These are phyloP conservation scores for Scopulariopsis brevicaulis DNA, from an alignment of 2,329 filamentous ascomycete species.

Conservation along the genomic window DNA sequence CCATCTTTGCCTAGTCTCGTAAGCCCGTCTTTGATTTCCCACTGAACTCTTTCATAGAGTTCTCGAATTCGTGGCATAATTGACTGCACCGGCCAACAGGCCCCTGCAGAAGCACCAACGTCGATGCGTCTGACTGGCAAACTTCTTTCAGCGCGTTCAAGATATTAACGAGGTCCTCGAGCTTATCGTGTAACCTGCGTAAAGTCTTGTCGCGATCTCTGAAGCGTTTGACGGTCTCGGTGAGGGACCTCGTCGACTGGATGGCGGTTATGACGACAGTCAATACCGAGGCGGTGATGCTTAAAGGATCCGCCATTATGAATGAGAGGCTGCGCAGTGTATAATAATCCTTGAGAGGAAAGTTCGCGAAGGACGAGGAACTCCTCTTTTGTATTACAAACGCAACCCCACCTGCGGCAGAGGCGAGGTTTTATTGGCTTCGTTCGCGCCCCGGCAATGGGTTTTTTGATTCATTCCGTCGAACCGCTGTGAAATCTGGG, in stretches of 20 bases:
- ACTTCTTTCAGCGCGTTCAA: constrained; percentile 16
- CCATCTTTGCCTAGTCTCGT: constrained; percentile 26
- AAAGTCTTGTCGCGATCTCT: constrained; percentile 21
- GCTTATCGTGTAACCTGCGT: constrained; percentile 17
- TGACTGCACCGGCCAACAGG: constrained; percentile 22
- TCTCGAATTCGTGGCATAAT: constrained; percentile 23
- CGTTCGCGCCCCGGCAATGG: too few species aligned
- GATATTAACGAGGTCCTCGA: constrained; percentile 20
- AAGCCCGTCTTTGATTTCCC: constrained; percentile 19
- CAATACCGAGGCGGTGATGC: constrained; percentile 18
- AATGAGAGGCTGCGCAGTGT: too few species aligned
- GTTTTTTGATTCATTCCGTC: too few species aligned
- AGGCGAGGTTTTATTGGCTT: too few species aligned
- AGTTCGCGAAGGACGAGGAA: too few species aligned
- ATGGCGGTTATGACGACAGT: constrained; percentile 20
- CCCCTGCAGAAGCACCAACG: constrained; percentile 19
- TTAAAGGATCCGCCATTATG: constrained; percentile 16
- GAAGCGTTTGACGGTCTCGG: constrained; percentile 19
- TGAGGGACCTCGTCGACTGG: constrained; percentile 18
- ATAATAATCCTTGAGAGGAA: too few species aligned
- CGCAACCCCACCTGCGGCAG: too few species aligned
- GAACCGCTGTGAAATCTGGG: too few species aligned
- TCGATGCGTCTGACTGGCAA: constrained; percentile 12
- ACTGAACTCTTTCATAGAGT: constrained; percentile 20
- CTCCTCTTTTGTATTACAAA: too few species aligned